These are phyloP conservation scores for Talaromyces wortmannii DNA, from an alignment of 495 filamentous ascomycete species.

Conservation along the genomic window DNA sequence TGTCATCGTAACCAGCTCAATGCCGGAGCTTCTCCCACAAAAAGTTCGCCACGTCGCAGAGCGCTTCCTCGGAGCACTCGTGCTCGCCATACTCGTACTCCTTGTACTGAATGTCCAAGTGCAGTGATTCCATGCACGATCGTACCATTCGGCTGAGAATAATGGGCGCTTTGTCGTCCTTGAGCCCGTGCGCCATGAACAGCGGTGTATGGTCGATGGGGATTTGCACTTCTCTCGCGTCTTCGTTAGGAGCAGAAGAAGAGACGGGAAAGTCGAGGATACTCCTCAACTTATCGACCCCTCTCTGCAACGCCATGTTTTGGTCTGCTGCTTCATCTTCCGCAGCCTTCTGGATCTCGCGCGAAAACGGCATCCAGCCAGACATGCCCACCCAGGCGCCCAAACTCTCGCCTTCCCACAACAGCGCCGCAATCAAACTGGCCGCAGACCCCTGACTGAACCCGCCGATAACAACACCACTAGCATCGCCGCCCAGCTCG, in stretches of 20 bases:
- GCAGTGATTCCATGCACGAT: not conserved
- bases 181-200: not conserved
- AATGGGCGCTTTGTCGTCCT: not conserved
- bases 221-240: not conserved
- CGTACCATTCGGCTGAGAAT: not conserved
- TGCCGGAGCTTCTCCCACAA: not conserved
- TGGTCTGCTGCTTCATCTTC: not conserved
- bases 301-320: not conserved
- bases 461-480: constrained; percentile 43
- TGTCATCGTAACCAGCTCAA: no score
- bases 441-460: constrained; percentile 53
- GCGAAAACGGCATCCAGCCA: constrained; percentile 47
- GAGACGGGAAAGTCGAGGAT: not conserved
- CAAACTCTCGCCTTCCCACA: constrained; percentile 1
- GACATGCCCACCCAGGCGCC: constrained; percentile 48
- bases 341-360: constrained; percentile 12
- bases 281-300: not conserved
- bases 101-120: not conserved
- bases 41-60: constrained; percentile 2
- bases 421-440: constrained; percentile 12
- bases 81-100: not conserved
- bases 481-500: constrained; percentile 15
- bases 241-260: not conserved
- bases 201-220: not conserved
- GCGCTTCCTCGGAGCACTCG: not conserved